phyloP scores from a whole-genome alignment of 2,329 filamentous ascomycete species.

The Colletotrichum tropicicola region DNA sequence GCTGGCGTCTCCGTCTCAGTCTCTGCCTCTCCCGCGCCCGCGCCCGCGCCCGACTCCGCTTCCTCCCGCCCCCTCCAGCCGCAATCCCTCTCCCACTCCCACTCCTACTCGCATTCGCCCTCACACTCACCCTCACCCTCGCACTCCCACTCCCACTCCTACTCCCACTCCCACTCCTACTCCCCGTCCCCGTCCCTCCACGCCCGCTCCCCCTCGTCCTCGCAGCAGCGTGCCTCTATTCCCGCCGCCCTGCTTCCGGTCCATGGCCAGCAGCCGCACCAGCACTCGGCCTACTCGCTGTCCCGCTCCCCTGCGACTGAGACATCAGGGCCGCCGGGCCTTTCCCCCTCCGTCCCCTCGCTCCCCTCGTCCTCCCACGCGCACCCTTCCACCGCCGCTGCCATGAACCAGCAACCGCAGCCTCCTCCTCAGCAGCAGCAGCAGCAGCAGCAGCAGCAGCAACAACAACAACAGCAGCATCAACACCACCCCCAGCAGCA shows the following conservation, averaged over 20 bases:
- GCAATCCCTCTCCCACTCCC: conserved; percentile 1
- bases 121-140: neutral
- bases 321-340: conserved; percentile 28
- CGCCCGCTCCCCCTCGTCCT: conserved; percentile 10
- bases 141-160: neutral
- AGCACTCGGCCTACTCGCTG: conserved; percentile 16
- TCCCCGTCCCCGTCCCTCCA: neutral
- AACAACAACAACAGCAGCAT: no score
- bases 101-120: neutral
- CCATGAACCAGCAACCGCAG: conserved; percentile 29
- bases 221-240: conserved; percentile 20
- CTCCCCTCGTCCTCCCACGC: conserved; percentile 8
- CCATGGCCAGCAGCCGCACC: conserved; percentile 24
- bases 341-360: conserved; percentile 23
- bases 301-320: conserved; percentile 24
- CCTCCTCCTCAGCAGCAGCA: conserved; percentile 1
- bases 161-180: neutral
- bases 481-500: conserved; percentile 40
- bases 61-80: conserved; percentile 23
- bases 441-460: conserved; percentile 41
- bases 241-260: conserved; percentile 29
- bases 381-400: conserved; percentile 1
- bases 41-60: conserved; percentile 20
- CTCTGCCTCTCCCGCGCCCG: neutral
- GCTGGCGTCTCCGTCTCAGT: neutral